Conservation (phyloP, 768 basidiomycete species). For the Sarcodon sp. region DNA sequence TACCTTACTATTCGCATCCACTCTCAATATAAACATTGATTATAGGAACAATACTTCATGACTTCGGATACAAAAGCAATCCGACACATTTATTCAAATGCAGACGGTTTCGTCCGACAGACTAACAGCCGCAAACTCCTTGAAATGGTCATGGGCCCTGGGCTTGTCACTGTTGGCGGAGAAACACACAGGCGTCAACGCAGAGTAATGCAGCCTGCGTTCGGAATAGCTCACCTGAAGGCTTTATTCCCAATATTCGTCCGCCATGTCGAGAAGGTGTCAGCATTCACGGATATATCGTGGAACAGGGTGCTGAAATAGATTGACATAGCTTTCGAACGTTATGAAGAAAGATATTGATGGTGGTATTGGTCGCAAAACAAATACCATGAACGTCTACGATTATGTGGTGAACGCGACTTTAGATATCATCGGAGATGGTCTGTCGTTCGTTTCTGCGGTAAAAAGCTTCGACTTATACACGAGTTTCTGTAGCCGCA, state of each 20-base stretch:
- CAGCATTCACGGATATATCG: neutral
- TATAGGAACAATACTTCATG: conserved; percentile 38
- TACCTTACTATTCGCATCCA: neutral
- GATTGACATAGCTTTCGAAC: neutral
- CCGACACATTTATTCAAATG: conserved; percentile 43
- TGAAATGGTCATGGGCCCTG: neutral
- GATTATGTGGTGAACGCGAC: conserved; percentile 26
- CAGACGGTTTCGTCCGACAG: conserved; percentile 15
- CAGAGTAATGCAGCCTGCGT: conserved; percentile 23
- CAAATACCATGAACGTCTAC: conserved; percentile 26
- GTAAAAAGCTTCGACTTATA: neutral
- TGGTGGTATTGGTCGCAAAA: neutral
- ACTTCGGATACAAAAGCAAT: conserved; percentile 46
- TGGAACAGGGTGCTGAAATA: neutral
- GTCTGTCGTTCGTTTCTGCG: conserved; percentile 8
- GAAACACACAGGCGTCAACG: conserved; percentile 17
- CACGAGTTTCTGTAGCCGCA: conserved; percentile 8
- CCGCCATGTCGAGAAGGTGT: conserved; percentile 10
- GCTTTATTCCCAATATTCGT: conserved; percentile 11
- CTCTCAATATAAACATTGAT: neutral
- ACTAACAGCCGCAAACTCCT: neutral
- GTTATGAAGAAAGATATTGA: neutral
- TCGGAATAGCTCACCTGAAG: conserved; percentile 28
- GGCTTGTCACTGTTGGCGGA: neutral
- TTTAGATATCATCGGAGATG: conserved; percentile 24